Conservation (phyloP, 1,139 yeast species). For the Debaryomyces coudertii region DNA sequence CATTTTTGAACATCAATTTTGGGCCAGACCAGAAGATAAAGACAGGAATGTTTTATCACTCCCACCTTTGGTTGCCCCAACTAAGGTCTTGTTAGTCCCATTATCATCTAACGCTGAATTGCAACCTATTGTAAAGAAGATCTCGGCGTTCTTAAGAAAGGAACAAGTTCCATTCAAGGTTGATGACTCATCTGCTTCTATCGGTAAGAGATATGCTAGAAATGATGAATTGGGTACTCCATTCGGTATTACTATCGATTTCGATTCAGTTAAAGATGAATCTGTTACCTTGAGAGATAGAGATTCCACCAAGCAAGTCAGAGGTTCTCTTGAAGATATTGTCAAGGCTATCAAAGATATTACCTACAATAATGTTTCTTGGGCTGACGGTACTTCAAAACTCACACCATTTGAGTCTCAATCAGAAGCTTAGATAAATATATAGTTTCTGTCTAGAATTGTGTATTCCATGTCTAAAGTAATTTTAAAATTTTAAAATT, state of each 20-base stretch:
- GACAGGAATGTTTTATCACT: constrained; percentile 92
- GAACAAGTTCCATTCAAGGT: constrained; percentile 92
- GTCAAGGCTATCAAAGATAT: constrained; percentile 77
- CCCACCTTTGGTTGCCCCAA: constrained; percentile 96
- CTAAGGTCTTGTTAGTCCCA: constrained; percentile 95
- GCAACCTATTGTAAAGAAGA: constrained; percentile 71
- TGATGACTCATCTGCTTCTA: constrained; percentile 96
- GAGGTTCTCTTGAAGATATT: constrained; percentile 83
- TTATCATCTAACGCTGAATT: constrained; percentile 83
- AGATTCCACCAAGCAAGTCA: constrained; percentile 94
- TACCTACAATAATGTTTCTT: constrained; percentile 71
- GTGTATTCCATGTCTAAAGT: neutral
- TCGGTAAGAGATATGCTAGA: constrained; percentile 98
- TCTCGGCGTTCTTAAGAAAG: constrained; percentile 70
- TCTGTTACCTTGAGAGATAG: constrained; percentile 97
- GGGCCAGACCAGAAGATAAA: constrained; percentile 91
- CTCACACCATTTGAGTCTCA: constrained; percentile 66
- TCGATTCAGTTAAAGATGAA: constrained; percentile 86
- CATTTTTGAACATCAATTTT: constrained; percentile 90
- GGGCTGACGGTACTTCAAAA: constrained; percentile 83
- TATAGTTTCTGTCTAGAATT: constrained; percentile 4
- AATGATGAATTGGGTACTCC: constrained; percentile 99
- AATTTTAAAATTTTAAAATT: no score
- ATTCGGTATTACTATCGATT: constrained; percentile 96
- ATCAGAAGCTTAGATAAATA: constrained; percentile 19